Evolutionary conservation across 495 filamentous ascomycete species (phyloP).

Genomic region (Hapsidospora chrysogenum): DNA sequence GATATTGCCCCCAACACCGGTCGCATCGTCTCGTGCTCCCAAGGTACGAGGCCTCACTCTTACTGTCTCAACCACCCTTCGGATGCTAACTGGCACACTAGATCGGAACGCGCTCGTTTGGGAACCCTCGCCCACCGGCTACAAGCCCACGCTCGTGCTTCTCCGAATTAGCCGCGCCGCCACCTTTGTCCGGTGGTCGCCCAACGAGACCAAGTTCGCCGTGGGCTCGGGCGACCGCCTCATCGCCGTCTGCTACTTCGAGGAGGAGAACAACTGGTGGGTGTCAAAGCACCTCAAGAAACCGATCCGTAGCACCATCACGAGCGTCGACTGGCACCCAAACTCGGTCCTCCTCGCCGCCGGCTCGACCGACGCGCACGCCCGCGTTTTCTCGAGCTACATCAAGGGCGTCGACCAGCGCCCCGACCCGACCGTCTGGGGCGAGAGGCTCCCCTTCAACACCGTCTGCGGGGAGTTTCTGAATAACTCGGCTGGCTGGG

Average conservation of each 20-base stretch:
- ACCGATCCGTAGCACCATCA: constrained; percentile 91
- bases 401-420: constrained; percentile 85
- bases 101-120: constrained; percentile 97
- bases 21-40: constrained; percentile 92
- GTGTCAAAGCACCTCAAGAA: constrained; percentile 98
- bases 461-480: constrained; percentile 93
- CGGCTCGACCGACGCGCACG: constrained; percentile 93
- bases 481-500: constrained; percentile 92
- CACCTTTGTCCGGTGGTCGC: constrained; percentile 94
- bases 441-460: constrained; percentile 88
- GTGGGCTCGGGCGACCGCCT: constrained; percentile 90
- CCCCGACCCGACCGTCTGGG: constrained; percentile 83
- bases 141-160: constrained; percentile 93
- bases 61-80: background rate
- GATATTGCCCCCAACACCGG: constrained; percentile 85
- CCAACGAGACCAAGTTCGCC: constrained; percentile 91
- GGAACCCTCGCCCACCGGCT: constrained; percentile 79
- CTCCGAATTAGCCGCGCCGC: constrained; percentile 94
- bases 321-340: constrained; percentile 86
- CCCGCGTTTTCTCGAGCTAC: constrained; percentile 85
- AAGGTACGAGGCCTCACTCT: constrained; percentile 38
- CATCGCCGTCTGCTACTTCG: constrained; percentile 97
- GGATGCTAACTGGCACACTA: constrained; percentile 19
- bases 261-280: constrained; percentile 99
- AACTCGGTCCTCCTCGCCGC: constrained; percentile 90